Evolutionary conservation across 495 filamentous ascomycete species (phyloP), one percentile per base, ranked within the genome.

Genomic region (Mytilinidion resinicola): DNA sequence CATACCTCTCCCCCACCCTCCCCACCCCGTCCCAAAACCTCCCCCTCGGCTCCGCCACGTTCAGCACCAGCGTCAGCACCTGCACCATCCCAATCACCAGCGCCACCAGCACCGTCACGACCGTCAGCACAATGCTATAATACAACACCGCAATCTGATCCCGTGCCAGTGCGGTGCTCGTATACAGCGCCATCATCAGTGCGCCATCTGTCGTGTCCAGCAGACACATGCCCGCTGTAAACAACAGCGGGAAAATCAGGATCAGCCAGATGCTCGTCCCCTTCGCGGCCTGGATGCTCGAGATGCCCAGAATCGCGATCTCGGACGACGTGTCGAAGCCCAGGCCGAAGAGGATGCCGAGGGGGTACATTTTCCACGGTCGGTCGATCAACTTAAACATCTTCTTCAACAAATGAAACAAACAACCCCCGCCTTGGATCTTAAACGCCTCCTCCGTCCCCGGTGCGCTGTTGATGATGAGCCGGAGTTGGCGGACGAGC

Each of bases 271-370:
- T 84, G 33, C 83, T 87, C 14, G 89, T 96, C 17, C 92, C 92
- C 66, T 86, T 79, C 2, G 87, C 84, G 1, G 85, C 91, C 68
- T 96, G 83, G 4, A 98, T 82, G 20, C 85, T 88, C 0, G 90
- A 87, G 58, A 96, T 96, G 0, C 93, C 92, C 4, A 98, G 73
- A 2, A 98, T 76, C 0, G 93, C 93, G 66, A 98, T 88, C 71
- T 98, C 93, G 15, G 87, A 92, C 36, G 89, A 95, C 0, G 93
- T 96, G 71, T 98, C 93, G 70, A 98, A 98, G 1, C 93, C 93
- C 9, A 96, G 77, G 14, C 93, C 93, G 71, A 98, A 98, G 19
- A 96, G 69, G 3, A 96, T 76, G 4, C 92, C 92, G 4, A 97
- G 74, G 5, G 90, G 90, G 69, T 95, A 86, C 92, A 96, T 98